Conservation (phyloP, 371 early-diverging fungal species). For the Batkoa obscura region DNA sequence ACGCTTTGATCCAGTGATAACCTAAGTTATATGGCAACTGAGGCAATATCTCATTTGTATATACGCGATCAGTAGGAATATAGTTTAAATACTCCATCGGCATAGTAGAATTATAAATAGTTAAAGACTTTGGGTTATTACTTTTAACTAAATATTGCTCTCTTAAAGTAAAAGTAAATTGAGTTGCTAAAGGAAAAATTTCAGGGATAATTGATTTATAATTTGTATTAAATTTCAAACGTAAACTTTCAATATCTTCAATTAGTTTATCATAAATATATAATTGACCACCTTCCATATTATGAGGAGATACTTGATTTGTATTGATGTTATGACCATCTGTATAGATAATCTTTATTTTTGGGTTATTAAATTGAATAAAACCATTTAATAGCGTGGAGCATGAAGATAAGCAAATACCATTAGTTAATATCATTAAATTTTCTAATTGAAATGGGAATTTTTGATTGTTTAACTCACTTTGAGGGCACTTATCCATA, state of each 20-base stretch:
- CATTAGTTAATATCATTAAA: not conserved
- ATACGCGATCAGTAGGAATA: too few species aligned
- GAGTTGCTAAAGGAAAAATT: not conserved
- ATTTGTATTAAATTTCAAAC: not conserved
- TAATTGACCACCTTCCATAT: slow-evolving; percentile 4
- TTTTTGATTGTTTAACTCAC: not conserved
- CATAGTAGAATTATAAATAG: not conserved
- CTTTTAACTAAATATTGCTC: not conserved
- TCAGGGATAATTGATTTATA: too few species aligned
- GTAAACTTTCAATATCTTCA: not conserved
- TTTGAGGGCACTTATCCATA: not conserved
- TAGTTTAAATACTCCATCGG: not conserved
- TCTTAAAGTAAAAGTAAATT: not conserved
- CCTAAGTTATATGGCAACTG: too few species aligned
- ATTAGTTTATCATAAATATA: not conserved
- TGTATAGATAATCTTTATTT: not conserved
- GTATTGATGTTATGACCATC: too few species aligned
- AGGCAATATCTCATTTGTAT: too few species aligned
- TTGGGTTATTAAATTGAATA: not conserved
- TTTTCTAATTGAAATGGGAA: not conserved
- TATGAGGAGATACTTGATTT: not conserved
- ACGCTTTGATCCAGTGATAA: too few species aligned
- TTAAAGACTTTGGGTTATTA: not conserved
- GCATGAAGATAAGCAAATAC: not conserved
- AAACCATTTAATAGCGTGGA: not conserved